These are phyloP conservation scores for Rhizopus delemar DNA, from an alignment of 371 early-diverging fungal genomes.

Conservation along the genomic window DNA sequence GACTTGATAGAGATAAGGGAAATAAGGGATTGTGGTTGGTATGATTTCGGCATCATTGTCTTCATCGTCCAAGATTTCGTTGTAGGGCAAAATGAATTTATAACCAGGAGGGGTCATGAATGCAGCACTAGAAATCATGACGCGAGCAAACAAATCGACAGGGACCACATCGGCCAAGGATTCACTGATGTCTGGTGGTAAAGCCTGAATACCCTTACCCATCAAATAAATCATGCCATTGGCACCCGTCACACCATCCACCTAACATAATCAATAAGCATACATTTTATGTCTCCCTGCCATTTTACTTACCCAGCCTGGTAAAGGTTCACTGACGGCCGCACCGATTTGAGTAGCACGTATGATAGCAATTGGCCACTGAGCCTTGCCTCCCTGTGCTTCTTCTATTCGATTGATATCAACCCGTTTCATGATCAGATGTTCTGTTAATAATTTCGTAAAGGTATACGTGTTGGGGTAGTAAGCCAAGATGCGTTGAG, in stretches of 20 bases:
- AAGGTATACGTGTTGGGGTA: conserved; percentile 68
- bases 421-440: conserved; percentile 56
- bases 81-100: conserved; percentile 46
- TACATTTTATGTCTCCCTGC: not conserved
- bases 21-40: conserved; percentile 32
- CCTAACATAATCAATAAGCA: conserved; percentile 16
- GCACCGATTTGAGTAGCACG: conserved; percentile 64
- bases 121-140: conserved; percentile 38
- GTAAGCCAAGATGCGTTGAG: conserved; percentile 41
- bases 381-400: conserved; percentile 47
- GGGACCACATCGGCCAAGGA: conserved; percentile 57
- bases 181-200: conserved; percentile 42
- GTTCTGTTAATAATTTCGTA: conserved; percentile 63
- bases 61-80: conserved; percentile 35
- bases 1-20: conserved; percentile 47
- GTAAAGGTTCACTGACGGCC: conserved; percentile 54
- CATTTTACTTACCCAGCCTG: conserved; percentile 58
- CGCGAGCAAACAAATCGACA: conserved; percentile 50
- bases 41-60: conserved; percentile 21
- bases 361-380: conserved; percentile 61
- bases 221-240: conserved; percentile 43
- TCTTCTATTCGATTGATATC: conserved; percentile 56
- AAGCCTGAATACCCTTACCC: conserved; percentile 42
- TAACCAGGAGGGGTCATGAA: conserved; percentile 35
- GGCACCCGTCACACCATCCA: conserved; percentile 62